Conservation (phyloP, 768 basidiomycete genomes). For the Calvatia gigantea region DNA sequence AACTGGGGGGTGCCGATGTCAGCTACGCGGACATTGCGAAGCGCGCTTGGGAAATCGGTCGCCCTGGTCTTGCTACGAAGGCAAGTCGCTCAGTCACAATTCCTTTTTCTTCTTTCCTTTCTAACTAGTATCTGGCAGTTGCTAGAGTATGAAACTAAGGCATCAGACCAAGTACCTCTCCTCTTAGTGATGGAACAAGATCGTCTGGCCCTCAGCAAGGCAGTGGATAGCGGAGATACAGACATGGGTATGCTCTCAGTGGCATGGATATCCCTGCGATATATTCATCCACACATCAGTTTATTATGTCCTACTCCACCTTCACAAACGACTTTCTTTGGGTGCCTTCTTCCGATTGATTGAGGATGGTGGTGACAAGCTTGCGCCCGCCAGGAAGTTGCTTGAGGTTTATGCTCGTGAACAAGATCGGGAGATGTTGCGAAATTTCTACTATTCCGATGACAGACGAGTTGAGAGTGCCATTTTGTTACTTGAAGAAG, state of each 20-base stretch:
- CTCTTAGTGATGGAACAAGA: conserved; percentile 94
- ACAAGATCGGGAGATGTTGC: conserved; percentile 86
- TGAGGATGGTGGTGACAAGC: conserved; percentile 79
- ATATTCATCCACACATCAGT: conserved; percentile 47
- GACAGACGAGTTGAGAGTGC: conserved; percentile 94
- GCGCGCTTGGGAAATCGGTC: conserved; percentile 88
- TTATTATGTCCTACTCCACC: conserved; percentile 87
- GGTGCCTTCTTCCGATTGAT: conserved; percentile 94
- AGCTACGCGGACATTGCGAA: conserved; percentile 95
- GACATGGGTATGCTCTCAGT: conserved; percentile 67
- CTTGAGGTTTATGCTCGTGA: conserved; percentile 89
- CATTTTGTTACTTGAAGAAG: conserved; percentile 83
- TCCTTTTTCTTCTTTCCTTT: not conserved
- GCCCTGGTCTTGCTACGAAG: conserved; percentile 79
- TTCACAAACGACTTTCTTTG: conserved; percentile 77
- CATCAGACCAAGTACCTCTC: conserved; percentile 92
- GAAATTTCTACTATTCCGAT: conserved; percentile 98
- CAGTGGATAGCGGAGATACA: conserved; percentile 92
- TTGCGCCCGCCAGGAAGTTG: conserved; percentile 72
- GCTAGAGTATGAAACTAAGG: conserved; percentile 85
- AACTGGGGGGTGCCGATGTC: conserved; percentile 72
- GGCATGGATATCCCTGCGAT: not conserved
- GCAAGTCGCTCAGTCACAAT: conserved; percentile 32
- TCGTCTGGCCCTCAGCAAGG: conserved; percentile 79
- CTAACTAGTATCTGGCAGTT: conserved; percentile 43